These are phyloP conservation scores for Tulasnella sp. DNA, from an alignment of 768 basidiomycete species.

Conservation along the genomic window DNA sequence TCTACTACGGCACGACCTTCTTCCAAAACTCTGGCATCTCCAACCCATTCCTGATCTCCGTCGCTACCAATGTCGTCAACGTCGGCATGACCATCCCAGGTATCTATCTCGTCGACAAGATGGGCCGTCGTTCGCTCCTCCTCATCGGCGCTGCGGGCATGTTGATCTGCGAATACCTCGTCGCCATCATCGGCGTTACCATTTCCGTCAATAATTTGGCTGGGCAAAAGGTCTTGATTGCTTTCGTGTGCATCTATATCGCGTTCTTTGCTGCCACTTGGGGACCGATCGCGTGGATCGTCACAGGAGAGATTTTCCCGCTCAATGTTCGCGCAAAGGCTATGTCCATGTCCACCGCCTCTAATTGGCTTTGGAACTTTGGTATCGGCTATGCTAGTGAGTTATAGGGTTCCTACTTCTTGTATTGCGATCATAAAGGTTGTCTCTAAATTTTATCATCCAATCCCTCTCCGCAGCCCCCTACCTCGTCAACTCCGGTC, in stretches of 20 bases:
- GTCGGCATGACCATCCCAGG: conserved; percentile 68
- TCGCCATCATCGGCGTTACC: conserved; percentile 51
- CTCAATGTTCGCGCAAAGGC: conserved; percentile 73
- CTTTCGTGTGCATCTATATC: conserved; percentile 20
- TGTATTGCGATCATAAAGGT: background rate
- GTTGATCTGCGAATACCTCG: conserved; percentile 75
- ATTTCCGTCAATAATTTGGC: conserved; percentile 21
- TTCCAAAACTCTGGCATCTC: conserved; percentile 47
- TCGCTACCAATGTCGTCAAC: conserved; percentile 68
- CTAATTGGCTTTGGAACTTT: conserved; percentile 75
- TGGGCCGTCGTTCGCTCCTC: conserved; percentile 73
- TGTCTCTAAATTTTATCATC: conserved; percentile 6
- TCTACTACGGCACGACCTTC: conserved; percentile 62
- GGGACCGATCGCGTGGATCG: conserved; percentile 62
- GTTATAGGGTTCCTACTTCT: background rate
- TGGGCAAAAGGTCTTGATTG: conserved; percentile 28
- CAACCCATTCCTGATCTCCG: conserved; percentile 49
- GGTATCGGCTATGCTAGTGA: conserved; percentile 41
- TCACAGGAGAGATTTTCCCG: conserved; percentile 73
- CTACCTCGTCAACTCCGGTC: conserved; percentile 36
- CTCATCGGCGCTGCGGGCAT: conserved; percentile 72
- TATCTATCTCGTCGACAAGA: conserved; percentile 68
- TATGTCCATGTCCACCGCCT: conserved; percentile 64
- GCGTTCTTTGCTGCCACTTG: conserved; percentile 41
- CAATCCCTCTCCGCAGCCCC: conserved; percentile 27